Base-by-base conservation (phyloP, 306 rosid species). In the Datisca glomerata region DNA sequence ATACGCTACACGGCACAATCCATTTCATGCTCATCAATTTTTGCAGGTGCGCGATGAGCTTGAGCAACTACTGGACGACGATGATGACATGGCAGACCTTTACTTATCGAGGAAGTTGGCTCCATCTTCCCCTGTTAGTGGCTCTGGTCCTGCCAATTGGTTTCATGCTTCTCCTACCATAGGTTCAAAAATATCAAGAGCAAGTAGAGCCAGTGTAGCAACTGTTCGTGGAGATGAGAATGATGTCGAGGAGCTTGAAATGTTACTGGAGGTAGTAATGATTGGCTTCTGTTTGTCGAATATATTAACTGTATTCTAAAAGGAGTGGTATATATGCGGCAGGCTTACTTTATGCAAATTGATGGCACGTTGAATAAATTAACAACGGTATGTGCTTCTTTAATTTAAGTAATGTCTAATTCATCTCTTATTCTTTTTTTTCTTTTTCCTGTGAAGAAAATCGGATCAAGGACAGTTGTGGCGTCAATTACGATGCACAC, bases 41-140 rank as follows among this genome's bases (percentile, higher is more conserved):
- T 49, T 61, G 21, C 32, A 82, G 94, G 81, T 82, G 29, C 72
- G 95, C 66, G 98, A 89, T 43, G 98, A 80, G 49, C 95, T 84
- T 31, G 98, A 84, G 45, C 98, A 89, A 64, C 72, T 89, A 54
- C 75, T 80, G 58, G 95, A 84, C 41, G 98, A 89, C 35, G 98
- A 89, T 0, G 98, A 84, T 20, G 95, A 89, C 56, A 84, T 83
- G 98, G 93, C 98, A 24, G 98, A 84, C 51, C 91, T 89, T 21
- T 89, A 89, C 75, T 67, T 89, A 59, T 74, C 93, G 25, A 80
- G 98, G 75, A 89, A 89, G 62, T 52, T 78, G 53, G 70, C 65
- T 3, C 53, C 76, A 42, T 59, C 84, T 59, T 79, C 95, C 33
- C 93, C 93, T 28, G 69, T 64, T 53, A 70, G 86, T 56, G 86